Percentiles rank a stretch among this genome's conserved stretches.
These are phyloP conservation scores for Selenicereus undatus DNA, from an alignment of 148 eudicot species.

Conservation along the genomic window DNA sequence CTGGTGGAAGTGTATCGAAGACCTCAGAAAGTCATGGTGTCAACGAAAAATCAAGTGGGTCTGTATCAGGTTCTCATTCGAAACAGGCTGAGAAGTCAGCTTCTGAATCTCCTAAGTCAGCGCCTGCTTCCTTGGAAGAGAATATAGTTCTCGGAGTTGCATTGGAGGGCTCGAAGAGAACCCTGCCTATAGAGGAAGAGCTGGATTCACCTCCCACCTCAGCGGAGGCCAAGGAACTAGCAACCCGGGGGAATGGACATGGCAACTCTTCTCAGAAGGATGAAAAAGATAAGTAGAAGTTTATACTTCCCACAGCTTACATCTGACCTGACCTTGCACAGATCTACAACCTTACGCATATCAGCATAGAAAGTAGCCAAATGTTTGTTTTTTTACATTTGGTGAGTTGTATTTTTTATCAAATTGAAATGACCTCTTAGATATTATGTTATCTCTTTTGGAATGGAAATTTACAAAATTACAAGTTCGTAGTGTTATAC, in stretches of 20 bases:
- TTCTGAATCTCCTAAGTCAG: constrained; percentile 32
- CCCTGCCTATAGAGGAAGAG: constrained; percentile 84
- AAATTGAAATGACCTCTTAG: background rate
- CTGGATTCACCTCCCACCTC: constrained; percentile 23
- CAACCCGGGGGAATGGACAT: constrained; percentile 40
- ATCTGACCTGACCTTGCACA: constrained; percentile 9
- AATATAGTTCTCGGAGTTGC: constrained; percentile 94
- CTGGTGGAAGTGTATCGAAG: background rate
- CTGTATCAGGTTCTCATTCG: constrained; percentile 19
- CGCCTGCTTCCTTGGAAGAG: constrained; percentile 61
- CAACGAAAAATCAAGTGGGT: constrained; percentile 23
- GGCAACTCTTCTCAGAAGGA: constrained; percentile 42
- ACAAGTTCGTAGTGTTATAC: background rate
- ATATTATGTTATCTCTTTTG: background rate
- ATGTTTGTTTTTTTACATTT: background rate
- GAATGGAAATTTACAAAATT: background rate
- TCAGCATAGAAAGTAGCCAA: background rate
- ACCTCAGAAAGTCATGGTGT: constrained; percentile 5
- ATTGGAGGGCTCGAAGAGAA: constrained; percentile 91
- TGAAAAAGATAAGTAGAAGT: constrained; percentile 29
- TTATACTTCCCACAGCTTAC: background rate
- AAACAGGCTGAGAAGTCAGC: constrained; percentile 34
- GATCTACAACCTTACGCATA: constrained; percentile 10
- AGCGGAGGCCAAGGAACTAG: constrained; percentile 53
- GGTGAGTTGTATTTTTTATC: constrained; percentile 8